Evolutionary conservation across 1,284 basidiomycete genomes (phyloP), one percentile per base, ranked within the genome.

Genomic region (Tylopilus orsonianus): DNA sequence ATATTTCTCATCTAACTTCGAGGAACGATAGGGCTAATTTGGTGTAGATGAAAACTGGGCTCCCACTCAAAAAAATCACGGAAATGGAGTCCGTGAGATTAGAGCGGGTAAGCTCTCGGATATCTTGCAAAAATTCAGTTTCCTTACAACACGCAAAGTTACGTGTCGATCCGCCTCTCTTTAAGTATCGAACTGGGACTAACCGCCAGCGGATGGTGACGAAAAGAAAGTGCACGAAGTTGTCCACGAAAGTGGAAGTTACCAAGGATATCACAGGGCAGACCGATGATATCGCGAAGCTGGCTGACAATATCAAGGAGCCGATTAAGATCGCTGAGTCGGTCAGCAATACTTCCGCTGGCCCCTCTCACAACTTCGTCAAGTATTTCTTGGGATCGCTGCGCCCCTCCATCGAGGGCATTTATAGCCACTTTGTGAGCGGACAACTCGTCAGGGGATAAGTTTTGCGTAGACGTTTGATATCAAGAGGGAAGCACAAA

Each of bases 41-140:
- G 14, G 13, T 23, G 16, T 14, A 56, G 56, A 29, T 44, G 22
- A 51, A 52, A 23, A 44, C 34, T 1, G 60, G 56, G 3, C 7
- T 26, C 14, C 19, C 44, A 24, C 29, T 58, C 3, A 32, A 12
- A 38, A 38, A 46, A 14, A 32, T 41, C 12, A 27, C 33, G 10
- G n/a, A 37, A 18, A 14, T n/a, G 3, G 16, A 20, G 8, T 9
- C 7, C 0, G 5, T 4, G 8, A 26, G 7, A 39, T 9, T 1
- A 20, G 19, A 8, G 18, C 22, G 6, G 2, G 59, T 57, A 41
- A 52, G 46, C 2, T 40, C 40, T 20, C 20, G 23, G n/a, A 14
- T 18, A 38, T 41, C 26, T 26, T 10, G 7, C 32, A 16, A 2
- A 2, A 2, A 14, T 40, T 42, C 10, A 26, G 6, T 27, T 30